These are phyloP conservation scores for Penicillium angulare DNA, from an alignment of 495 filamentous ascomycete species.

Conservation along the genomic window DNA sequence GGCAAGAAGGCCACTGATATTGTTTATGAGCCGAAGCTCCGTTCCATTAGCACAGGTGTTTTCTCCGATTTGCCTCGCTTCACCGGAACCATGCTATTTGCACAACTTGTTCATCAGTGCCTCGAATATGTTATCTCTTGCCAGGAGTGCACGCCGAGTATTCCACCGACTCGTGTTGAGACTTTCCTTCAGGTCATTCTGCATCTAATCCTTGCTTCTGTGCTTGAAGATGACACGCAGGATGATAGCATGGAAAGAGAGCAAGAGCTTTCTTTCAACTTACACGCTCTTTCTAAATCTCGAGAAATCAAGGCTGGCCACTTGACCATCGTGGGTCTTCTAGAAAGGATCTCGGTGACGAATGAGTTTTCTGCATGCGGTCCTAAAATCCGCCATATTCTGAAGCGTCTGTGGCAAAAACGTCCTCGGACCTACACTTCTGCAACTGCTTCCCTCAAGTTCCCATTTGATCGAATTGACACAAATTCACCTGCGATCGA, in stretches of 20 bases:
- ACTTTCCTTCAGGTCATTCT: constrained; percentile 88
- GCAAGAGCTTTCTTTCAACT: constrained; percentile 61
- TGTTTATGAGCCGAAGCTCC: constrained; percentile 88
- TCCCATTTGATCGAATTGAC: constrained; percentile 53
- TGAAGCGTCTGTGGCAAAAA: constrained; percentile 85
- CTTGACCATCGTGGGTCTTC: constrained; percentile 68
- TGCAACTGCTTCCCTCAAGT: constrained; percentile 51
- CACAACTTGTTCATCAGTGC: constrained; percentile 86
- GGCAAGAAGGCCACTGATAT: constrained; percentile 78
- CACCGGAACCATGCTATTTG: constrained; percentile 79
- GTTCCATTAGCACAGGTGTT: constrained; percentile 69
- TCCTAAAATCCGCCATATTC: constrained; percentile 77
- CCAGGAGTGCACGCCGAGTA: constrained; percentile 61
- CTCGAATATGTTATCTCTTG: constrained; percentile 72
- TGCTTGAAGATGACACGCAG: constrained; percentile 70
- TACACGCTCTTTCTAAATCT: constrained; percentile 60
- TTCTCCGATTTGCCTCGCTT: constrained; percentile 76
- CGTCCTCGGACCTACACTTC: constrained; percentile 65
- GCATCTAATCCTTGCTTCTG: constrained; percentile 79
- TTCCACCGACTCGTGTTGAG: constrained; percentile 80
- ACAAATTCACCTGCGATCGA: constrained; percentile 58
- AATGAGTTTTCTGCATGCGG: constrained; percentile 76
- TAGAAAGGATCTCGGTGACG: constrained; percentile 71
- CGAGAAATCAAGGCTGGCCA: constrained; percentile 53
- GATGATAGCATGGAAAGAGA: constrained; percentile 55